Evolutionary conservation across 2,329 filamentous ascomycete genomes (phyloP).

Genomic region (Alternaria tenuissima): DNA sequence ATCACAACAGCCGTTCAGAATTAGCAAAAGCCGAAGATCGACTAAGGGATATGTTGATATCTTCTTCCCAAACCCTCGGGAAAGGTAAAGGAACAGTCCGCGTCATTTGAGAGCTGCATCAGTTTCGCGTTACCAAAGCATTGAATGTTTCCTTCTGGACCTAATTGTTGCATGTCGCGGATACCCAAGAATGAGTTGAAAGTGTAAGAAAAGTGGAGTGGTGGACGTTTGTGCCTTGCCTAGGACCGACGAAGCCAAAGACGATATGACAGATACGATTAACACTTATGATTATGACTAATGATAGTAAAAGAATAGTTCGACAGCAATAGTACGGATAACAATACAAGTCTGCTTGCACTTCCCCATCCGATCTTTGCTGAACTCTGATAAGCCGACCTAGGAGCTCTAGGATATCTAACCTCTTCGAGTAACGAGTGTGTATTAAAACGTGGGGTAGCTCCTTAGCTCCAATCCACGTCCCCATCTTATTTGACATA

Average conservation of each 20-base stretch:
- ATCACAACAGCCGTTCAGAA: conserved; percentile 28
- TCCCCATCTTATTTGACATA: not conserved
- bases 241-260: not conserved
- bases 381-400: not conserved
- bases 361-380: not conserved
- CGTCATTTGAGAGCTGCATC: conserved; percentile 23
- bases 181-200: conserved; percentile 4
- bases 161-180: not conserved
- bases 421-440: not conserved
- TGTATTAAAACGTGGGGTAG: conserved; percentile 7
- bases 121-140: not conserved
- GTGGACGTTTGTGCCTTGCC: not conserved
- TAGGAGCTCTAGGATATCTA: not conserved
- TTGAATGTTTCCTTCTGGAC: not conserved
- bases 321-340: not conserved
- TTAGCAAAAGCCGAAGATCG: conserved; percentile 43
- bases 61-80: conserved; percentile 31
- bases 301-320: not conserved
- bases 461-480: not conserved
- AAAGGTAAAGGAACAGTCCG: conserved; percentile 40
- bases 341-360: not conserved
- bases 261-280: not conserved
- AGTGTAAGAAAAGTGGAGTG: not conserved
- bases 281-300: conserved; percentile 10
- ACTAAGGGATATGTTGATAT: conserved; percentile 43